Percentiles rank a stretch among this genome's conserved stretches.
phyloP scores from a whole-genome alignment of 768 basidiomycete species.

The Tylopilus vinaceipallidus region DNA sequence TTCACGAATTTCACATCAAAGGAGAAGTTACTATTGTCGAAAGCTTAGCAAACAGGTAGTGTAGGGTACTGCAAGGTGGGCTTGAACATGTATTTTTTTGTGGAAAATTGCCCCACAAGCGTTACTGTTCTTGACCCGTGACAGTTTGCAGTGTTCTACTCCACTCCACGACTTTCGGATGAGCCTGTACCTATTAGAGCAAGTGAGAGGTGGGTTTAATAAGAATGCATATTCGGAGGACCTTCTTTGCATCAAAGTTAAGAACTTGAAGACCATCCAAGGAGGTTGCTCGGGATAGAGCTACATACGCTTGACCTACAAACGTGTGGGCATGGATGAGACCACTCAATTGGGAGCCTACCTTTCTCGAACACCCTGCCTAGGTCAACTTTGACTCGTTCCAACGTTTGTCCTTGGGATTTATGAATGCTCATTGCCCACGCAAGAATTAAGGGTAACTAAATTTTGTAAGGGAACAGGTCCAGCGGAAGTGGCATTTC shows the following conservation, averaged over 20 bases:
- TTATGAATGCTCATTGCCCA: conserved; percentile 99
- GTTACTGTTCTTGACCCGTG: conserved; percentile 13
- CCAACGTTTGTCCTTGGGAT: conserved; percentile 94
- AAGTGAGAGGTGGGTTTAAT: conserved; percentile 3
- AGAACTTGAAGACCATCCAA: conserved; percentile 84
- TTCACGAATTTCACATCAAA: no score
- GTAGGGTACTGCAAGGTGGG: no score
- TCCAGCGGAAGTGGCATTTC: neutral
- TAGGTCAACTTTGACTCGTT: conserved; percentile 92
- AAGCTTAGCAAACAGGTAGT: neutral
- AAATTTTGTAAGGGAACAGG: conserved; percentile 3
- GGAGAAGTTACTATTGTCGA: no score
- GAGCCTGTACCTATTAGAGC: conserved; percentile 56
- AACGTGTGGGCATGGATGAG: neutral
- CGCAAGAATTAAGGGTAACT: conserved; percentile 86
- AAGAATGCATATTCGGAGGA: conserved; percentile 24
- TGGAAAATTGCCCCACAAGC: no score
- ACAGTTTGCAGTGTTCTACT: conserved; percentile 64
- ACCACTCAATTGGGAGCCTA: conserved; percentile 23
- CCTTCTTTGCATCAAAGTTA: conserved; percentile 74
- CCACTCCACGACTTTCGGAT: conserved; percentile 72
- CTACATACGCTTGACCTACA: conserved; percentile 87
- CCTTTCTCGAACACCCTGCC: conserved; percentile 93
- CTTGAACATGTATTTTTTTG: no score
- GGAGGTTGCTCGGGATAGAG: conserved; percentile 84